phyloP scores from a whole-genome alignment of 2,329 filamentous ascomycete genomes.

The Venturia asperata region DNA sequence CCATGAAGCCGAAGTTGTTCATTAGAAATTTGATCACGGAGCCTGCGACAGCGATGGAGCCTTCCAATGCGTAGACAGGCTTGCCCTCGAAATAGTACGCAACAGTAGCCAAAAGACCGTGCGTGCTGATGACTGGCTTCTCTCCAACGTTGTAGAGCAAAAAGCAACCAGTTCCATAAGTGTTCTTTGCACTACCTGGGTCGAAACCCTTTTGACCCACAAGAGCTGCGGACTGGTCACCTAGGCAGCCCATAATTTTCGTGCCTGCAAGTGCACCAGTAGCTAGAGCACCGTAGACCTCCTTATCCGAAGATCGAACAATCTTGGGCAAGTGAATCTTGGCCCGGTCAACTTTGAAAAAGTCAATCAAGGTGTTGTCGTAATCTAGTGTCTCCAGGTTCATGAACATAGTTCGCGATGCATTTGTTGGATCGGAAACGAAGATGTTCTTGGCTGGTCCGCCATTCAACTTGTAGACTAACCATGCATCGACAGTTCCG shows the following conservation, averaged over 20 bases:
- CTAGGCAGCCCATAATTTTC: slow-evolving; percentile 71
- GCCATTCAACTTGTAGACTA: slow-evolving; percentile 77
- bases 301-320: slow-evolving; percentile 67
- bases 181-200: slow-evolving; percentile 81
- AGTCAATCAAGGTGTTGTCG: slow-evolving; percentile 66
- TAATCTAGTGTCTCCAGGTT: slow-evolving; percentile 75
- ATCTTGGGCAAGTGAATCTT: slow-evolving; percentile 75
- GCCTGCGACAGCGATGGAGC: slow-evolving; percentile 75
- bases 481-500: slow-evolving; percentile 83
- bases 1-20: slow-evolving; percentile 58
- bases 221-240: slow-evolving; percentile 79
- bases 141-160: slow-evolving; percentile 81
- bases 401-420: slow-evolving; percentile 91
- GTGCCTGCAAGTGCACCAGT: slow-evolving; percentile 61
- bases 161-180: slow-evolving; percentile 86
- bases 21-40: slow-evolving; percentile 65
- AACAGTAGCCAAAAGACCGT: slow-evolving; percentile 75
- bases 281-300: slow-evolving; percentile 62
- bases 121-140: slow-evolving; percentile 76
- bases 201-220: slow-evolving; percentile 81
- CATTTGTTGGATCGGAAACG: slow-evolving; percentile 83
- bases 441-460: slow-evolving; percentile 60
- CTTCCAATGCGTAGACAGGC: slow-evolving; percentile 73
- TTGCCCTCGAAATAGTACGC: slow-evolving; percentile 71
- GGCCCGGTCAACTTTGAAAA: slow-evolving; percentile 66